Conservation (phyloP, 73 alveolate genomes). For the Paramecium sexaurelia region DNA sequence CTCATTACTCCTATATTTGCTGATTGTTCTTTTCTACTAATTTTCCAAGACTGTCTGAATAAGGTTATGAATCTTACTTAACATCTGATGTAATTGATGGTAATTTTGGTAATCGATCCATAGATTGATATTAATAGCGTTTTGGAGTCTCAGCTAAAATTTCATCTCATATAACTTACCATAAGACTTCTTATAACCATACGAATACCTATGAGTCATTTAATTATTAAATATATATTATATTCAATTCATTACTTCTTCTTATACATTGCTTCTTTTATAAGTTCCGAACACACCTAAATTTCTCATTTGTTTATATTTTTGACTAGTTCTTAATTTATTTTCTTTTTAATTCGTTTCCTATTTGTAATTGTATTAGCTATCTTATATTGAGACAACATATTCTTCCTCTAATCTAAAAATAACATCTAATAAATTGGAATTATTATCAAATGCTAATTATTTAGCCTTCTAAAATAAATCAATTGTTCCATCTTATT, state of each 20-base stretch:
- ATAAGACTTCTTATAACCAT: neutral
- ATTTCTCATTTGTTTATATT: neutral
- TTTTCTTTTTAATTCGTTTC: neutral
- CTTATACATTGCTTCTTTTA: neutral
- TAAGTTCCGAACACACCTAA: neutral
- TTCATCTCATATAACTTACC: neutral
- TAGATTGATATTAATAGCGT: conserved; percentile 25
- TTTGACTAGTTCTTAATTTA: neutral
- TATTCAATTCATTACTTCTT: neutral
- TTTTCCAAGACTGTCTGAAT: conserved; percentile 46
- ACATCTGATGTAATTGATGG: neutral
- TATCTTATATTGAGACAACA: neutral
- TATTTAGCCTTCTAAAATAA: neutral
- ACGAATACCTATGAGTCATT: neutral
- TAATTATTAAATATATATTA: neutral
- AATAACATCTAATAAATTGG: neutral
- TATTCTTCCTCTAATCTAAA: neutral
- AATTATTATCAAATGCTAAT: neutral
- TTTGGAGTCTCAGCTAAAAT: conserved; percentile 38
- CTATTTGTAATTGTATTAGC: neutral
- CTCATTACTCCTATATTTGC: conserved; percentile 21
- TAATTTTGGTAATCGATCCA: conserved; percentile 34
- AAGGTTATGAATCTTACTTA: neutral
- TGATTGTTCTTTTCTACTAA: neutral
- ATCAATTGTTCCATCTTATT: neutral